Conservation (phyloP, 257 asterid species). For the Nicotiana sylvestris region DNA sequence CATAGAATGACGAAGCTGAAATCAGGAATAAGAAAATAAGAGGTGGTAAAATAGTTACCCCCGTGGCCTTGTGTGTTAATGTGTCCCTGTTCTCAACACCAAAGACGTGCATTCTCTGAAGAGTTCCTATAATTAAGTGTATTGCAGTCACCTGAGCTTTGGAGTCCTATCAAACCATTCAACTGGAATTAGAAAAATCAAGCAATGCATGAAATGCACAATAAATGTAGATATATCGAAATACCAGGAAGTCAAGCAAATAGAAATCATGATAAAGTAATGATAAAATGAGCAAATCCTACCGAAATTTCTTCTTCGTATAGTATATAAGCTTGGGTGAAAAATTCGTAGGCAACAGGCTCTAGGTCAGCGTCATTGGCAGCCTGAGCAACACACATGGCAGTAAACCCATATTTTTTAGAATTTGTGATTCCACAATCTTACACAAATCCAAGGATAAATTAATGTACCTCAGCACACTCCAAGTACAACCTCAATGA, state of each 20-base stretch:
- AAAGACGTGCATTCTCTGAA: slow-evolving; percentile 90
- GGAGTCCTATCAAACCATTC: slow-evolving; percentile 63
- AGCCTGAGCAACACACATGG: slow-evolving; percentile 53
- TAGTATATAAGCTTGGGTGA: slow-evolving; percentile 94
- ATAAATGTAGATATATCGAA: slow-evolving; percentile 17
- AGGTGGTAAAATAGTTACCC: slow-evolving; percentile 47
- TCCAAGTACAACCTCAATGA: slow-evolving; percentile 80
- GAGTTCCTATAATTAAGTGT: slow-evolving; percentile 91
- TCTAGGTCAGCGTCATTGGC: slow-evolving; percentile 93
- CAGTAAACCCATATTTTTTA: neutral
- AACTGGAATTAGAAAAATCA: slow-evolving; percentile 6
- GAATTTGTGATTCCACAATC: neutral
- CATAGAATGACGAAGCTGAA: neutral
- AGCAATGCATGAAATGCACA: neutral
- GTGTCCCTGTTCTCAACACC: slow-evolving; percentile 99
- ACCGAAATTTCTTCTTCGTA: slow-evolving; percentile 98
- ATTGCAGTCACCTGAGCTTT: slow-evolving; percentile 88
- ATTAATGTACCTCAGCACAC: slow-evolving; percentile 85
- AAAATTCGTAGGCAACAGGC: slow-evolving; percentile 97
- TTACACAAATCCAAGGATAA: slow-evolving; percentile 11
- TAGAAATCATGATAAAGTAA: neutral
- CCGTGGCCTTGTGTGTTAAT: slow-evolving; percentile 95
- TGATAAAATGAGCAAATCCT: slow-evolving; percentile 8
- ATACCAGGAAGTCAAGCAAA: neutral
- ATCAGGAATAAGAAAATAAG: neutral